phyloP scores from a whole-genome alignment of 1,284 basidiomycete genomes.

The Cryptococcus deneoformans region DNA sequence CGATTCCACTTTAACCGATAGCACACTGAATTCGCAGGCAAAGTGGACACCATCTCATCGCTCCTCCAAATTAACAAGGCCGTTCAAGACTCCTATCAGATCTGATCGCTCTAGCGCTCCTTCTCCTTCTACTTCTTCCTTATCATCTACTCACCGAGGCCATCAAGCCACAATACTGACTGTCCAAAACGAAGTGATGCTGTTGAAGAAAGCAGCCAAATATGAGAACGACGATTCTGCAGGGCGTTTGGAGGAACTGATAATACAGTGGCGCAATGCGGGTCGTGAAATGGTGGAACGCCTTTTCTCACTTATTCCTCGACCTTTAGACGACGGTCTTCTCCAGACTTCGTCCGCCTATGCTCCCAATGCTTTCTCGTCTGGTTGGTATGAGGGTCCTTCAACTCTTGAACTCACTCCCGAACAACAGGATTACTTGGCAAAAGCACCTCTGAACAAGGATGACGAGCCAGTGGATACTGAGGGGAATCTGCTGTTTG shows the following conservation, averaged over 20 bases:
- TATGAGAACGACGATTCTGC: conserved; percentile 33
- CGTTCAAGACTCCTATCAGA: conserved; percentile 29
- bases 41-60: background rate
- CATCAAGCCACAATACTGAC: conserved; percentile 8
- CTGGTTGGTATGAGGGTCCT: background rate
- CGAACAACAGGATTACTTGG: conserved; percentile 19
- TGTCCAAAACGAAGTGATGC: conserved; percentile 29
- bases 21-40: background rate
- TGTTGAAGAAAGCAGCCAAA: conserved; percentile 30
- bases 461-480: conserved; percentile 30
- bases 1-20: background rate
- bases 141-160: background rate
- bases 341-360: background rate
- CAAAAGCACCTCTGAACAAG: conserved; percentile 15
- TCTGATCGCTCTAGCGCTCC: conserved; percentile 8
- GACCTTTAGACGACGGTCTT: conserved; percentile 7
- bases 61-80: conserved; percentile 11
- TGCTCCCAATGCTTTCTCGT: background rate
- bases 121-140: conserved; percentile 5
- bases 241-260: conserved; percentile 18
- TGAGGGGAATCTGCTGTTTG: conserved; percentile 26
- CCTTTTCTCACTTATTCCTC: conserved; percentile 30
- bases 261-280: conserved; percentile 36
- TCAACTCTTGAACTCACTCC: background rate
- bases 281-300: conserved; percentile 42